Evolutionary conservation across 169 alveolate species (phyloP), one percentile per base, ranked within the genome.

Genomic region (Eimeria maxima): DNA sequence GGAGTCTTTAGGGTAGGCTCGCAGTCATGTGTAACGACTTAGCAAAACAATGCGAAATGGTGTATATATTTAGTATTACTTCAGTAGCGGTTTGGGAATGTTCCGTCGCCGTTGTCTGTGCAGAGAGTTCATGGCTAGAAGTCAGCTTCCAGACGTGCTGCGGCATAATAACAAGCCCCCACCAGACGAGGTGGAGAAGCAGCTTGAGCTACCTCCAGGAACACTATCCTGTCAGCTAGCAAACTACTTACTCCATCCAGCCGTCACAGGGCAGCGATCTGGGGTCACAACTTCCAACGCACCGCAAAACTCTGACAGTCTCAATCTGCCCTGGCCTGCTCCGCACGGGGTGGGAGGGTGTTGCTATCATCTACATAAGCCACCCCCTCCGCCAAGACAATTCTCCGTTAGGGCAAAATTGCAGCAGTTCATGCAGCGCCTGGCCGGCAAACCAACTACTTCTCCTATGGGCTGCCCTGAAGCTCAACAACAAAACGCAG

Each of bases 121-220:
- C 96, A 94, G 96, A 76, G 96, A 94, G 74, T 94, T 94, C 67
- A 74, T 94, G 69, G 88, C 91, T 8, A 89, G 96, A 44, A 63
- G 94, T 10, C 96, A 94, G 69, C 74, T 94, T 24, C 69, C 94
- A 2, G 94, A 94, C 22, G 90, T 84, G 38, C 89, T 94, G 78
- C 67, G 91, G 88, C 96, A 94, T 90, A 94, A 94, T 71, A 60
- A 89, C 86, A 94, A 94, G 92, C 96, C 96, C 10, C 94, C 94
- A 5, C 96, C 96, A 7, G 96, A 94, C 38, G 96, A 94, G 44
- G 91, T 94, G 38, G 96, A 94, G 63, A 89, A 89, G 33, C 96
- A 94, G 83, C 96, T 94, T n/a, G 96, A 89, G 20, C 45, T 94
- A 42, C 94, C 96, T 22, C 90, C 96, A 50, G 74, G 89, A 1